phyloP scores from a whole-genome alignment of 164 flowering plant species.

The Nymphaea thermarum region DNA sequence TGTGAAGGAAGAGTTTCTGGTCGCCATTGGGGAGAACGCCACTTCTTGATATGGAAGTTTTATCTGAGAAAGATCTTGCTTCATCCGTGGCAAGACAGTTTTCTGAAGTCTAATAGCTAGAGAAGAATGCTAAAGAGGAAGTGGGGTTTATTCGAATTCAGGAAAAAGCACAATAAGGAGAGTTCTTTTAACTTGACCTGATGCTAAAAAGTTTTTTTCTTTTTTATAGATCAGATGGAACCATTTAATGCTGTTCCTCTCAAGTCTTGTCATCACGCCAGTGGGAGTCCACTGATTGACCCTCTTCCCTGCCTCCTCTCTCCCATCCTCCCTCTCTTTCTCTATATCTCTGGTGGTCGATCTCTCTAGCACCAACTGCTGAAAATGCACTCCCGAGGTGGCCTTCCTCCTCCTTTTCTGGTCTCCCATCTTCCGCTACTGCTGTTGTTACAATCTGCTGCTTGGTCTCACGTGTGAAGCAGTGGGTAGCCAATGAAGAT shows the following conservation, averaged over 20 bases:
- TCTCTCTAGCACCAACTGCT: too few species aligned
- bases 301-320: background rate
- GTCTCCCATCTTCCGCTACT: background rate
- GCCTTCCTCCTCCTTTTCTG: background rate
- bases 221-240: background rate
- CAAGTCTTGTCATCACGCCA: background rate
- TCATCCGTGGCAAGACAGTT: background rate
- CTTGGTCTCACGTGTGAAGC: background rate
- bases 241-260: background rate
- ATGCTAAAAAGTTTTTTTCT: too few species aligned
- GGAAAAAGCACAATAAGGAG: background rate
- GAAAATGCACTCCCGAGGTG: background rate
- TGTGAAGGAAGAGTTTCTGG: too few species aligned
- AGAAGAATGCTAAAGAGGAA: background rate
- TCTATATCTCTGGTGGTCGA: background rate
- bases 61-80: background rate
- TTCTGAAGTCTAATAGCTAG: background rate
- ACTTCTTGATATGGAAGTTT: too few species aligned
- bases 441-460: background rate
- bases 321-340: background rate
- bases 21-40: too few species aligned
- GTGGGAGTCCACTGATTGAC: background rate
- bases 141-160: background rate
- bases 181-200: background rate
- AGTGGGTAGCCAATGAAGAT: background rate